Base-by-base conservation (phyloP, 805 yeast species). In the Wickerhamomyces alni region DNA sequence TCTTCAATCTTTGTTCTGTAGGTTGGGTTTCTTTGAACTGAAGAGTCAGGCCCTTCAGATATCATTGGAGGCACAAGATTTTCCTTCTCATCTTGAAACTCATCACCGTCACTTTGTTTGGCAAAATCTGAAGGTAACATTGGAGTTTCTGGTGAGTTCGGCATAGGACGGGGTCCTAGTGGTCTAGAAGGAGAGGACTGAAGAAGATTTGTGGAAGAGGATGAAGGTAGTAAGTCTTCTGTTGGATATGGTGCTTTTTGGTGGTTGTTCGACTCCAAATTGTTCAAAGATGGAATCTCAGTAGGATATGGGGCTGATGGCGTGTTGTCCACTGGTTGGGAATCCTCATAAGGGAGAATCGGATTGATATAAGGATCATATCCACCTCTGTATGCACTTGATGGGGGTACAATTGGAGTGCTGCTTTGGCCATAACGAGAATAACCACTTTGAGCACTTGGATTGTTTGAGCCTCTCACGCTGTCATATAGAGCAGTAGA, bases 121-220 rank as follows among this genome's bases (percentile, higher is more conserved):
- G 8, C 8, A 26, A 30, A 5, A 17, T 39, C 39, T 6, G 42
- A 27, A 7, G 42, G 39, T 13, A 31, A 19, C 3, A 24, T 9
- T 10, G 30, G 34, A 12, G 36, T 5, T 11, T 29, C 38, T 2
- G 10, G 11, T 19, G 22, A 3, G 13, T 6, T 6, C 5, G 59
- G 57, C 54, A 51, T 52, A 16, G 60, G 60, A 33, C 60, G 52
- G 10, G 60, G 58, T 0, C 59, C 58, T 8, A 44, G 39, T 6
- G 53, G 49, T 25, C 41, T 51, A 3, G 47, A 35, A 5, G 37
- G 37, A 11, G 45, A 29, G 19, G 40, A 26, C 24, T 27, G 17
- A 4, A 25, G 11, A 22, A 28, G 17, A 12, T 19, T 15, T 9
- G 24, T 21, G 17, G 33, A 16, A 8, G 41, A 35, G 1, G 47